phyloP scores from a whole-genome alignment of 257 asterid species.

The Nyctanthes arbortristis region DNA sequence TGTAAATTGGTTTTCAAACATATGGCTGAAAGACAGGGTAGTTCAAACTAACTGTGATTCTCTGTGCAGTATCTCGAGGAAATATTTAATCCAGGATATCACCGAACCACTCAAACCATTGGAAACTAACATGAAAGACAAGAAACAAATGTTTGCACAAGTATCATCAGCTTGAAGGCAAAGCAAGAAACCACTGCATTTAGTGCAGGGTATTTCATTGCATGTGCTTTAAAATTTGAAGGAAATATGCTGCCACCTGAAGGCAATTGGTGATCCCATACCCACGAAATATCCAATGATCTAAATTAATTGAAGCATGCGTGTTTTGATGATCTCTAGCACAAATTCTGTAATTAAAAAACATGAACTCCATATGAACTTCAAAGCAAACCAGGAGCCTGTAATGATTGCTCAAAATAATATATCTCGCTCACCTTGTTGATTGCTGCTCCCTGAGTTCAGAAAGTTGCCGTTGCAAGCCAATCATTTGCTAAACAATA shows the following conservation, averaged over 20 bases:
- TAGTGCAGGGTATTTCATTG: not conserved
- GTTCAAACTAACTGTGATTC: no score
- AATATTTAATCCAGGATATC: not conserved
- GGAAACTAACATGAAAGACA: not conserved
- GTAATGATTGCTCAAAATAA: not conserved
- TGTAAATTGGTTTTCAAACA: not conserved
- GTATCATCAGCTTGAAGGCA: no score
- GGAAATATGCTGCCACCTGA: not conserved
- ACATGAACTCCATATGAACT: not conserved
- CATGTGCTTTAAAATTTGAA: not conserved
- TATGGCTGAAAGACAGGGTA: not conserved
- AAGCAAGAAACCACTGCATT: not conserved
- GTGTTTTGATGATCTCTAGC: not conserved
- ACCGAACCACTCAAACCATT: not conserved
- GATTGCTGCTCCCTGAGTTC: constrained; percentile 44
- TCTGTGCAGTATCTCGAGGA: not conserved
- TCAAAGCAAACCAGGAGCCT: not conserved
- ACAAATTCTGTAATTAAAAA: not conserved
- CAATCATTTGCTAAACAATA: constrained; percentile 46
- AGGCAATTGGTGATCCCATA: not conserved
- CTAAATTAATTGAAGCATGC: not conserved
- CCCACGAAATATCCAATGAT: not conserved
- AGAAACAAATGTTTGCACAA: no score
- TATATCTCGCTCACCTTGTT: constrained; percentile 43
- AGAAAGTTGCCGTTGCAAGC: constrained; percentile 42